Percentiles rank a stretch among this genome's conserved stretches.
These are phyloP conservation scores for Byssothecium circinans DNA, from an alignment of 2,329 filamentous ascomycete species.

Conservation along the genomic window DNA sequence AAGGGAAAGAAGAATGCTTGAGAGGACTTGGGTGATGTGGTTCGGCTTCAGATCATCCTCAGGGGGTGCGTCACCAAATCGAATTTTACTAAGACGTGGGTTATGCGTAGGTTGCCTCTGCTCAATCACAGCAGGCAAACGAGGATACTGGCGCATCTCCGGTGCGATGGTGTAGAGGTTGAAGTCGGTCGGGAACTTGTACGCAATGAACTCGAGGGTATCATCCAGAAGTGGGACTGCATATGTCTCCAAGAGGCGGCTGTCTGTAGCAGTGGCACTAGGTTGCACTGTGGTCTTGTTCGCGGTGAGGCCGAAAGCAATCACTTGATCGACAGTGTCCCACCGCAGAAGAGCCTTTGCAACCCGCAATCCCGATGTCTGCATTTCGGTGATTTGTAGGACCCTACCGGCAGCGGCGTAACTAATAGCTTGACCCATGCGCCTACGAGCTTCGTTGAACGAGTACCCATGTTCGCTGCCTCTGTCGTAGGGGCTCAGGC, in stretches of 20 bases:
- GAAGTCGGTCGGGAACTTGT: conserved; percentile 63
- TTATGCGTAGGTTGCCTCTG: conserved; percentile 46
- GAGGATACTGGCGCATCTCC: conserved; percentile 51
- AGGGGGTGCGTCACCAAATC: conserved; percentile 67
- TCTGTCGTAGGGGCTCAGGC: conserved; percentile 29
- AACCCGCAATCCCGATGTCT: conserved; percentile 61
- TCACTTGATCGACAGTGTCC: conserved; percentile 62
- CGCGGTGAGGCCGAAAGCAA: conserved; percentile 61
- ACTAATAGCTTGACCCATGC: conserved; percentile 52
- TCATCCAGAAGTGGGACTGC: conserved; percentile 58
- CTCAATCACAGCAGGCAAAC: conserved; percentile 47
- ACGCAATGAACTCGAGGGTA: conserved; percentile 61
- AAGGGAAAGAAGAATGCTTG: conserved; percentile 68
- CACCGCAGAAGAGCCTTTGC: conserved; percentile 62
- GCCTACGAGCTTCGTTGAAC: conserved; percentile 35
- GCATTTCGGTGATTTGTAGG: conserved; percentile 59
- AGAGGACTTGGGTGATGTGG: conserved; percentile 56
- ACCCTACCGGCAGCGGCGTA: conserved; percentile 66
- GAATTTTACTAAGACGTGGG: conserved; percentile 64
- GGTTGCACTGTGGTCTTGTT: conserved; percentile 26
- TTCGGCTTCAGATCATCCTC: conserved; percentile 46
- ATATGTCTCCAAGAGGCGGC: conserved; percentile 55
- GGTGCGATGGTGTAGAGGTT: conserved; percentile 56
- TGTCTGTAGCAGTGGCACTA: conserved; percentile 15
- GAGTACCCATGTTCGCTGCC: conserved; percentile 23